phyloP scores from a whole-genome alignment of 1,284 basidiomycete genomes.

The Xerocomus amazonicus region DNA sequence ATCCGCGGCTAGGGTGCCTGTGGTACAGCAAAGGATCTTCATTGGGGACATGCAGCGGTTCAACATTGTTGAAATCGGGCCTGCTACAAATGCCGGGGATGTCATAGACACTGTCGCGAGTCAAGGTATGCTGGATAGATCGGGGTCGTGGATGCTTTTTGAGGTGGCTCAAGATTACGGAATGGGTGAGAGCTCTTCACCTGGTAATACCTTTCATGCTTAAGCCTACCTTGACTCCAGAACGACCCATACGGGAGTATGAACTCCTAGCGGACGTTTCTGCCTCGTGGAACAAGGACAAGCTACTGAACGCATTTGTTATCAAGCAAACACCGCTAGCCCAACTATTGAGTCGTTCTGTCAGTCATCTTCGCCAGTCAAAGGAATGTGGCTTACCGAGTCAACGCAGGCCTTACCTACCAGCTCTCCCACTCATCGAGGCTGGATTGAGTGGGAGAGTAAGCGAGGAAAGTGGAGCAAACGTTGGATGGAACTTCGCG shows the following conservation, averaged over 20 bases:
- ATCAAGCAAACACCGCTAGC: conserved; percentile 69
- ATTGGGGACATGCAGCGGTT: conserved; percentile 72
- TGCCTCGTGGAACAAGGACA: conserved; percentile 80
- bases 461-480: conserved; percentile 93
- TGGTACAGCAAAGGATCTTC: conserved; percentile 65
- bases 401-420: conserved; percentile 59
- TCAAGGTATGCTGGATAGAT: conserved; percentile 55
- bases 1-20: conserved; percentile 21
- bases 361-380: conserved; percentile 35
- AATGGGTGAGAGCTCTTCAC: conserved; percentile 58
- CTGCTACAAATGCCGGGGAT: conserved; percentile 60
- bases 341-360: conserved; percentile 52
- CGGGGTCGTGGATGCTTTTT: conserved; percentile 73
- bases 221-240: conserved; percentile 38
- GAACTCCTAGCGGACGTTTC: conserved; percentile 73
- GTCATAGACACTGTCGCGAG: conserved; percentile 59
- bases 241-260: conserved; percentile 82
- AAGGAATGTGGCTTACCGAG: conserved; percentile 9
- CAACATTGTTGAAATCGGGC: conserved; percentile 61
- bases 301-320: conserved; percentile 72
- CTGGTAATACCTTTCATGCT: neutral
- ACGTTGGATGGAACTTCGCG: conserved; percentile 79
- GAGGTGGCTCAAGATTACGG: conserved; percentile 81
- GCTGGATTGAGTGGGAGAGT: conserved; percentile 80
- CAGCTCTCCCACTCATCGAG: conserved; percentile 64